phyloP scores from a whole-genome alignment of 2,329 filamentous ascomycete species.

The Diaporthe sp. region DNA sequence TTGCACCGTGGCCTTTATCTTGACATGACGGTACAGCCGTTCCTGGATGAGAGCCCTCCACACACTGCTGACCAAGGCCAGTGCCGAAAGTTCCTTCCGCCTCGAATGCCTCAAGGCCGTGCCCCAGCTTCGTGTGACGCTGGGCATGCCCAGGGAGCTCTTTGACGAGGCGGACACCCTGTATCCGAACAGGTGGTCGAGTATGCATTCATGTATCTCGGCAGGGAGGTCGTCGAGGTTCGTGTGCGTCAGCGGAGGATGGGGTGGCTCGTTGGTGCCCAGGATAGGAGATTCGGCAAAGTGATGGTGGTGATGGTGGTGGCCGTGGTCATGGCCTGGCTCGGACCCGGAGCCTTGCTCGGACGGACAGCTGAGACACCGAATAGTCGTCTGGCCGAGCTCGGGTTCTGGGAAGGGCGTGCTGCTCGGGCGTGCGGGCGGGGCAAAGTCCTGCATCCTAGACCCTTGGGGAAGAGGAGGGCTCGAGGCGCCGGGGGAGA shows the following conservation, averaged over 20 bases:
- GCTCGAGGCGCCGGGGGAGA: conserved; percentile 67
- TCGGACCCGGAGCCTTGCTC: conserved; percentile 49
- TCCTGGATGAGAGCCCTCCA: conserved; percentile 80
- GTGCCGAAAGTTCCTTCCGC: conserved; percentile 75
- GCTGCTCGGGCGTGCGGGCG: conserved; percentile 69
- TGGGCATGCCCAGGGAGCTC: conserved; percentile 67
- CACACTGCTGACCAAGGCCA: conserved; percentile 73
- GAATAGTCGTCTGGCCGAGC: conserved; percentile 60
- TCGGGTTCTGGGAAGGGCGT: conserved; percentile 72
- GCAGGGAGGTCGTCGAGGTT: conserved; percentile 70
- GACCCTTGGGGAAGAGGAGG: conserved; percentile 64
- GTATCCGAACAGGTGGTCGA: conserved; percentile 80
- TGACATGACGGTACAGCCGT: conserved; percentile 81
- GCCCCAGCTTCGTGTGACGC: conserved; percentile 71
- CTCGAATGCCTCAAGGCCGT: conserved; percentile 77
- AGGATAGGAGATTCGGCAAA: conserved; percentile 43
- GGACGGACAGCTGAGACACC: conserved; percentile 56
- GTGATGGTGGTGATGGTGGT: conserved; percentile 44
- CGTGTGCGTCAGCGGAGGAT: conserved; percentile 44
- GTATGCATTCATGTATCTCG: conserved; percentile 80
- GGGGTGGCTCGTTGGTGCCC: conserved; percentile 17
- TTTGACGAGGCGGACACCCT: conserved; percentile 73
- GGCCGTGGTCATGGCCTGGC: conserved; percentile 46
- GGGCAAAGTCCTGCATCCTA: conserved; percentile 59
- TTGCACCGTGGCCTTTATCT: conserved; percentile 78